Evolutionary conservation across 2,329 filamentous ascomycete species (phyloP).

Genomic region (Diplodia sapinea): DNA sequence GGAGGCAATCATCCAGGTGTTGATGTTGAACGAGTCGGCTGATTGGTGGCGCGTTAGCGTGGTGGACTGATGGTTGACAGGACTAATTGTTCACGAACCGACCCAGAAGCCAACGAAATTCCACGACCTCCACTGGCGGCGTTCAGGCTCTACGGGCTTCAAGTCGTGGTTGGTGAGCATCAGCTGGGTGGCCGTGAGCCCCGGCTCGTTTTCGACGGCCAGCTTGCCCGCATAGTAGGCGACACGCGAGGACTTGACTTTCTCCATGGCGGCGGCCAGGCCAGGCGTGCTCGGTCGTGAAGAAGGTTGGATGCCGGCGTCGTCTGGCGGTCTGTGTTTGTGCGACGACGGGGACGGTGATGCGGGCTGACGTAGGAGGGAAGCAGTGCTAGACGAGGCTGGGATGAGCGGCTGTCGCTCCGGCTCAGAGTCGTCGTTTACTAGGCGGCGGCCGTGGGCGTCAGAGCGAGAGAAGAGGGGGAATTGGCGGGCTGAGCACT

Average conservation of each 20-base stretch:
- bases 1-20: constrained; percentile 92
- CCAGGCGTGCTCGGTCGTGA: background rate
- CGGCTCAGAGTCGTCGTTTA: background rate
- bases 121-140: constrained; percentile 83
- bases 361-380: constrained; percentile 26
- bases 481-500: background rate
- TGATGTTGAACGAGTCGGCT: constrained; percentile 58
- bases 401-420: constrained; percentile 27
- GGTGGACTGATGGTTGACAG: background rate
- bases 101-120: constrained; percentile 92
- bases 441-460: constrained; percentile 2
- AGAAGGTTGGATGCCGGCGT: constrained; percentile 2
- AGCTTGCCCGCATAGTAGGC: constrained; percentile 61
- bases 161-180: constrained; percentile 88
- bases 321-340: background rate
- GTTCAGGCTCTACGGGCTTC: constrained; percentile 76
- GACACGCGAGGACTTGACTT: constrained; percentile 46
- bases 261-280: constrained; percentile 46
- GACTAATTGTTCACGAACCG: constrained; percentile 44
- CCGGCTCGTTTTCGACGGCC: constrained; percentile 75
- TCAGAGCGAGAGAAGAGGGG: background rate
- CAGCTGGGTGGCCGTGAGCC: constrained; percentile 77
- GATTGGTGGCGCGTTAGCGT: constrained; percentile 34
- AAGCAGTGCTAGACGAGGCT: constrained; percentile 7
- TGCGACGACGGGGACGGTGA: constrained; percentile 19